Percentiles rank a stretch among this genome's conserved stretches.
Conservation (phyloP, 2,329 filamentous ascomycete species). For the Parafenestella ontariensis region DNA sequence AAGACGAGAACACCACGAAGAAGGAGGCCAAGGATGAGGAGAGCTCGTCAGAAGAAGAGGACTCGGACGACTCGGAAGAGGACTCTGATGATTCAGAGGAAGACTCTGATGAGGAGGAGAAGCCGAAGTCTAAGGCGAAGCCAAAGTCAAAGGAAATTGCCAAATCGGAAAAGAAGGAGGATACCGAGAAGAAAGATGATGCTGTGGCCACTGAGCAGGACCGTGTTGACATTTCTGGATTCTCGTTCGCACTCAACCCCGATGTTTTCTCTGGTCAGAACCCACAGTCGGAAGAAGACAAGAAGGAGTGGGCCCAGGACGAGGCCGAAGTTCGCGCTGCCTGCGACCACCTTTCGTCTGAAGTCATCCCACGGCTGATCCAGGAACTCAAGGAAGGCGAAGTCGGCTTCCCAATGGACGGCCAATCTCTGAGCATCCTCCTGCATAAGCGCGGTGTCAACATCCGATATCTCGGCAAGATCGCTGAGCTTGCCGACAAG, state of each 20-base stretch:
- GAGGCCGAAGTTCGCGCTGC: constrained; percentile 88
- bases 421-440: constrained; percentile 84
- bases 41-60: constrained; percentile 34
- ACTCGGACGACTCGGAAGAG: constrained; percentile 33
- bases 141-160: constrained; percentile 27
- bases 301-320: constrained; percentile 79
- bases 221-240: constrained; percentile 84
- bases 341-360: constrained; percentile 76
- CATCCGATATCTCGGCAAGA: constrained; percentile 88
- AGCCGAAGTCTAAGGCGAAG: constrained; percentile 17
- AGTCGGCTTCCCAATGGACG: constrained; percentile 97
- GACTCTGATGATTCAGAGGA: constrained; percentile 52
- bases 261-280: constrained; percentile 93
- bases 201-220: constrained; percentile 59
- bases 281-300: constrained; percentile 90
- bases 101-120: constrained; percentile 70
- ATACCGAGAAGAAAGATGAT: constrained; percentile 22
- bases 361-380: constrained; percentile 83
- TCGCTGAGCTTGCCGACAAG: constrained; percentile 70
- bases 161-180: constrained; percentile 26
- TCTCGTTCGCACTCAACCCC: constrained; percentile 88
- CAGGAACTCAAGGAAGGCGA: constrained; percentile 90
- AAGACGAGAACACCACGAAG: constrained; percentile 12
- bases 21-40: constrained; percentile 48
- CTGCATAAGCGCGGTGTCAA: constrained; percentile 98